Base-by-base conservation (phyloP, 257 asterid species). In the Catharanthus roseus region DNA sequence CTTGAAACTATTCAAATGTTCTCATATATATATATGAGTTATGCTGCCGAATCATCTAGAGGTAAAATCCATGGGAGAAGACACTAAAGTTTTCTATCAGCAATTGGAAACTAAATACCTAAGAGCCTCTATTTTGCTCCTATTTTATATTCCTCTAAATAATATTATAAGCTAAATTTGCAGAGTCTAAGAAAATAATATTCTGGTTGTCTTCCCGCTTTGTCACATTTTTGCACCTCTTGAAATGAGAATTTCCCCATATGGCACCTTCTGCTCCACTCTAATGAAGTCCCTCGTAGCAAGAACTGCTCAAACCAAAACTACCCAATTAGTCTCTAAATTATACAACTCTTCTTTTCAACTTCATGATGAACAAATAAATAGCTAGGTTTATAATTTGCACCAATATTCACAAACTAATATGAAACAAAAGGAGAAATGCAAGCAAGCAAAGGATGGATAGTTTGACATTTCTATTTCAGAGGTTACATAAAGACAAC, bases 201-300 rank as follows among this genome's bases (percentile, higher is more conserved):
- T 29, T 33, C 23, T 6, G 33, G 10, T 29, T 7, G 1, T 34
- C 67, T 61, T 33, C 67, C 45, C 18, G 33, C 56, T 19, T 34
- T 18, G 28, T 89, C 87, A 93, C 96, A 93, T 87, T 77, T 86
- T 88, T 38, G 85, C 69, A 67, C 99, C 99, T 75, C 89, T 84
- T 65, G 99, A 86, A 71, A 93, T 87, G 54, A 85, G 80, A 78
- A 91, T 89, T 75, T 85, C 91, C 3, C 95, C 97, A 69, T 91
- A 93, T 10, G 99, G 86, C 28, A 19, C 78, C 75, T 38, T 80
- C 76, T 93, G 99, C 11, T 82, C 75, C 38, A 91, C 93, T 78
- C 49, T 77, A 64, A 93, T 69, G 73, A 26, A 68, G 79, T 87
- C 88, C 31, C 89, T 79, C 31, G 96, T 85, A 0, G 97, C 97